Evolutionary conservation across 352 stramenopile genomes (phyloP), one percentile per base, ranked within the genome.

Genomic region (Phytophthora ramorum): DNA sequence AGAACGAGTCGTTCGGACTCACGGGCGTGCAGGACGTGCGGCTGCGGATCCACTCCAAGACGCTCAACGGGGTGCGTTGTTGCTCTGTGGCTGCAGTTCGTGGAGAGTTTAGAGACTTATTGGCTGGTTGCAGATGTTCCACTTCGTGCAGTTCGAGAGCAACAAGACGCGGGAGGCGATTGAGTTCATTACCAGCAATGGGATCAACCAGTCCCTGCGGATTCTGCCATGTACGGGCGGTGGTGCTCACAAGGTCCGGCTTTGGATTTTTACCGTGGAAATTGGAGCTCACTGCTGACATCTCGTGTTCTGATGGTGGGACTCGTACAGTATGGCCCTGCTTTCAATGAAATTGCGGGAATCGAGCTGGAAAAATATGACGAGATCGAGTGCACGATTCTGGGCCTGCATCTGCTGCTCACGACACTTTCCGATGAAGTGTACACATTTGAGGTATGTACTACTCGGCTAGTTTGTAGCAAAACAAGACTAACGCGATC

Each of bases 341-440:
- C 81, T 7, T 94, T 96, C 60, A 75, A 72, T 14, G 79, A 92
- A n/a, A 74, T 92, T 20, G 87, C 87, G n/a, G 87, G 80, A 0
- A 96, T 96, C 44, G 76, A 93, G 16, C 69, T 96, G 40, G 79
- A 93, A 24, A 95, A 92, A 46, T 91, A 91, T 50, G 87, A 95
- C 28, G 98, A 99, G 79, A 96, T 99, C 68, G 91, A 98, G 59
- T 98, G 95, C 73, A 91, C 99, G 26, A 97, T 99, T 63, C 78
- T 96, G 34, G 98, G 98, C 3, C 96, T 99, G 75, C 96, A 99
- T 79, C 98, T 99, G 69, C 79, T 99, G 14, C 81, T 99, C 40
- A 96, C 92, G 16, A 98, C 97, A 57, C 80, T 99, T 9, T 87
- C 96, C 0, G 95, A 98, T 58, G 97, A 99, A 90, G 98, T 98